phyloP scores from a whole-genome alignment of 192 early-diverging fungal genomes.

The Backusella macrospora region DNA sequence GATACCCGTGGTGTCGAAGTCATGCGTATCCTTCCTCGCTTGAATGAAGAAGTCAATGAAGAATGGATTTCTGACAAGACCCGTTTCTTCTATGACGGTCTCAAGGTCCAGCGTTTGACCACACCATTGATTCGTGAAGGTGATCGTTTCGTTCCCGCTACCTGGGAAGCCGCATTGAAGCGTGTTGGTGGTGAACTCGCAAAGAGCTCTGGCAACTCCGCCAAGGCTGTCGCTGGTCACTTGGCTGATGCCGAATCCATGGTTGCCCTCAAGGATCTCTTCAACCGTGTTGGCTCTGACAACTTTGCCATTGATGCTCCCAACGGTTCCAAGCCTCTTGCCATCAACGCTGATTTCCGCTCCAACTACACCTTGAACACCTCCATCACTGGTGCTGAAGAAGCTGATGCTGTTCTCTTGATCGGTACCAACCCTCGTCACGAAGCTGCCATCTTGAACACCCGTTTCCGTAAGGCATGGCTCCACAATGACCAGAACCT shows the following conservation, averaged over 20 bases:
- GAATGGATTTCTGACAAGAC: constrained; percentile 99
- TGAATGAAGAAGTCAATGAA: constrained; percentile 98
- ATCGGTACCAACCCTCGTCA: constrained; percentile 96
- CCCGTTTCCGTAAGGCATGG: constrained; percentile 93
- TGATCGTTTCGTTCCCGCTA: constrained; percentile 77
- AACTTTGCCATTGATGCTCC: constrained; percentile 77
- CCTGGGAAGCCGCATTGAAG: constrained; percentile 87
- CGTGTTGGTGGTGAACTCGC: constrained; percentile 68
- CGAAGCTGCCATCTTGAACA: constrained; percentile 95
- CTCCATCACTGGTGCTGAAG: constrained; percentile 86
- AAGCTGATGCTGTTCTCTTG: constrained; percentile 89
- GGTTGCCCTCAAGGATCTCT: constrained; percentile 93
- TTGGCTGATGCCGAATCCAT: constrained; percentile 93
- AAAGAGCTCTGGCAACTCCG: constrained; percentile 59
- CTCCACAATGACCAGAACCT: constrained; percentile 79
- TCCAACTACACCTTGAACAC: constrained; percentile 88
- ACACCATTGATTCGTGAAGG: constrained; percentile 86
- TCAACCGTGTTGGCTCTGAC: constrained; percentile 87
- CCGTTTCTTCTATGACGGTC: constrained; percentile 91
- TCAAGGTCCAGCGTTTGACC: constrained; percentile 95
- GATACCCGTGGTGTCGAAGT: constrained; percentile 96
- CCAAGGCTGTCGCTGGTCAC: constrained; percentile 89
- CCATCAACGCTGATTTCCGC: constrained; percentile 77
- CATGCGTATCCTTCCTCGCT: constrained; percentile 92
- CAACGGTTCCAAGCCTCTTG: constrained; percentile 51